Evolutionary conservation across 169 alveolate genomes (phyloP), one percentile per base, ranked within the genome.

Genomic region (Sarcocystis neurona): DNA sequence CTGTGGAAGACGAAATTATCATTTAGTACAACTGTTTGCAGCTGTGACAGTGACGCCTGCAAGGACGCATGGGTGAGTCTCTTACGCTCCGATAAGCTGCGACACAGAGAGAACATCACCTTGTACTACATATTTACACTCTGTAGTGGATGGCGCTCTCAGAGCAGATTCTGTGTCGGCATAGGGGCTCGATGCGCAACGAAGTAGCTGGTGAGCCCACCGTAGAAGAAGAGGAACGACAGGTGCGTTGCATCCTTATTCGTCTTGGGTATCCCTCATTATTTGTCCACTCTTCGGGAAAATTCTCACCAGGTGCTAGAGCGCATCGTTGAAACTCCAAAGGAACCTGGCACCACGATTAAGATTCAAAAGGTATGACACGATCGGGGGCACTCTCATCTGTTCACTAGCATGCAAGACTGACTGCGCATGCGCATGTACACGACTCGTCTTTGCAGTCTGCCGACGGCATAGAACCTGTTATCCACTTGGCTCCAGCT

Each of bases 171-270:
- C 84, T 89, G 27, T 89, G 92, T 37, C 88, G 79, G 70, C 92
- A 89, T 60, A 75, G 70, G 39, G 92, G 92, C 6, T n/a, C 89
- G 41, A 89, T 89, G 92, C 47, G 92, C 56, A 89, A 89, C 3
- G 92, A 89, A 66, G 84, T 84, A 23, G 89, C 92, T 1, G 92
- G 92, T 0, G 92, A 79, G 27, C 92, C 92, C 27, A 84, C 92
- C 0, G 47, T 84, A 6, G 92, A 89, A 46, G 88, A 79, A 10
- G 92, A 89, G 89, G 87, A 89, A 37, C 53, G 88, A 4, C 58
- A 78, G 60, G 92, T 89, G 32, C 27, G 78, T 20, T 23, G 53
- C 15, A 8, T 78, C 4, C 2, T 72, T 34, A 39, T 72, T 72
- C 4, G 20, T 6, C 43, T 8, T 0, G 18, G 8, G 12, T 72